A percentile compares a stretch with the other conserved stretches of the same genome.
phyloP scores from a whole-genome alignment of 352 stramenopile species.

The Globisporangium acanthophoron region DNA sequence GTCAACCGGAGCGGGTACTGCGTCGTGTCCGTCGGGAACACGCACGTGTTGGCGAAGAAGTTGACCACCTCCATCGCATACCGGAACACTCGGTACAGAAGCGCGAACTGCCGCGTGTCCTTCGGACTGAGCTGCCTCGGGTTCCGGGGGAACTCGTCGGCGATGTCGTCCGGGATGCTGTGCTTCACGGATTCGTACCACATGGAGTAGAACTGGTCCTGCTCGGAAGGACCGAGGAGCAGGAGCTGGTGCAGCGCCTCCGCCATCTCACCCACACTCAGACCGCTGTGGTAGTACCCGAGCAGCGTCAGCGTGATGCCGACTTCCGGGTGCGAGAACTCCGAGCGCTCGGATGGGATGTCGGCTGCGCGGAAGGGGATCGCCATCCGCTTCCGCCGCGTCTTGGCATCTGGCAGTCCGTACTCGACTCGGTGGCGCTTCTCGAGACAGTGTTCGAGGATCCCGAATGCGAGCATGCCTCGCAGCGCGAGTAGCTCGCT shows the following conservation, averaged over 20 bases:
- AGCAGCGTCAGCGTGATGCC: conserved; percentile 79
- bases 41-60: conserved; percentile 77
- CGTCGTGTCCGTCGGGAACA: conserved; percentile 81
- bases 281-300: conserved; percentile 79
- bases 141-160: conserved; percentile 29
- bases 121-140: conserved; percentile 71
- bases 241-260: conserved; percentile 54
- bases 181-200: conserved; percentile 53
- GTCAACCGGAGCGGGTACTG: conserved; percentile 73
- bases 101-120: conserved; percentile 57
- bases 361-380: conserved; percentile 85
- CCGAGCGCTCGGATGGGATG: conserved; percentile 69
- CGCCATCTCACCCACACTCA: conserved; percentile 44
- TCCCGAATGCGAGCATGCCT: conserved; percentile 66
- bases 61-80: conserved; percentile 75
- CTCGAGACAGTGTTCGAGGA: conserved; percentile 80
- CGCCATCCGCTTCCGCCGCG: conserved; percentile 61
- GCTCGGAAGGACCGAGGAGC: conserved; percentile 53
- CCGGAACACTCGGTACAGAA: conserved; percentile 42
- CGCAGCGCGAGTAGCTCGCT: conserved; percentile 56
- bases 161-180: conserved; percentile 12
- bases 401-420: conserved; percentile 37
- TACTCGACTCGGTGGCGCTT: conserved; percentile 84
- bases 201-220: conserved; percentile 50
- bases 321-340: conserved; percentile 89